Base-by-base conservation (phyloP, 2,329 filamentous ascomycete genomes). In the Colletotrichum filicis region DNA sequence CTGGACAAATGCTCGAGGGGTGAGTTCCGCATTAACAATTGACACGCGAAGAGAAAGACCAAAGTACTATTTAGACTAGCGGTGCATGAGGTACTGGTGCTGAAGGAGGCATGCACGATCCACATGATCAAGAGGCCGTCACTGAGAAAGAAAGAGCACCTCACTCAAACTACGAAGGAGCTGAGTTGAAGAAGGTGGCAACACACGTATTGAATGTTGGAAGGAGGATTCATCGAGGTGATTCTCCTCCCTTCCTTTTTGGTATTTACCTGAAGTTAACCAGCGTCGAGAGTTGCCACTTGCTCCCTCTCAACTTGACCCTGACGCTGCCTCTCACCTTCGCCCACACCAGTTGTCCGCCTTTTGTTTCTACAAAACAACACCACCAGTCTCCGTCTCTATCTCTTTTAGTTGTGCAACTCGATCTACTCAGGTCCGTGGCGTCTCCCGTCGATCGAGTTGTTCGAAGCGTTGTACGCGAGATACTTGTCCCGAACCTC, bases 151-250 rank as follows among this genome's bases (percentile, higher is more conserved):
- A 11, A 49, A n/a, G 19, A 42, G 37, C 16, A 16, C 5, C 37
- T 19, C 3, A 49, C 19, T 9, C 6, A n/a, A 11, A n/a, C 42
- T 49, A 8, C 8, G 42, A 49, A 49, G 7, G 8, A 49, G 4
- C 2, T 49, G 7, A n/a, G 42, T n/a, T 49, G 7, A 4, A 49
- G 42, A 19, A 49, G 42, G 19, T n/a, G 42, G 2, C 12, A n/a
- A 0, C 7, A 1, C 19, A 3, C 19, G 7, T 4, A 1, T 19
- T n/a, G 1, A 11, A n/a, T 4, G 3, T 49, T 19, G 42, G 42
- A n/a, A 49, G 19, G 42, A 49, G 19, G 2, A n/a, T 49, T 4
- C 2, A n/a, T 19, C 19, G 7, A 4, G 42, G 4, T 9, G 19
- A 8, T n/a, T 46, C 19, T 46, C 5, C 12, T 42, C 16, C 16